Base-by-base conservation (phyloP, 2,329 filamentous ascomycete species). In the Alternaria alternata region DNA sequence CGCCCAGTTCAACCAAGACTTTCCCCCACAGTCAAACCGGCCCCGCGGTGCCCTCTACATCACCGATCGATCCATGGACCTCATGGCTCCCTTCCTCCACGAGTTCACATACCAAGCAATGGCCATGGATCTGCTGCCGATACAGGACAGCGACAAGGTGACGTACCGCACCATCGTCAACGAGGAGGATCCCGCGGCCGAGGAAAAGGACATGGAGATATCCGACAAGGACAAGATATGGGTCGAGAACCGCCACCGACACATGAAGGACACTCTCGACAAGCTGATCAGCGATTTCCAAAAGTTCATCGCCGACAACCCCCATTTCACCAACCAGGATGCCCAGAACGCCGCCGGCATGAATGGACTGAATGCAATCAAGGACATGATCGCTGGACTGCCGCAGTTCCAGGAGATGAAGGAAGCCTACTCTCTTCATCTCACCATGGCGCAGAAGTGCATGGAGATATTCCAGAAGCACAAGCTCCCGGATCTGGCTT, bases 41-140 rank as follows among this genome's bases (percentile, higher is more conserved):
- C 94, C 94, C 7, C 90, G 92, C 65, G 92, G 92, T 39, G 88
- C 93, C 0, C 86, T 99, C 0, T 83, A 97, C 71, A 91, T 99
- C 62, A 92, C 93, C 1, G 95, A 98, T 77, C 88, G 95, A 63
- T 92, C 93, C 7, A 95, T 99, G 91, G 95, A 99, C 77, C 80
- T 97, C 4, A 88, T 91, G 81, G 89, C 94, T 0, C 95, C 95
- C 1, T 81, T 98, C 11, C 76, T 98, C 4, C 95, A 99, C 79
- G 95, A 99, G 73, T 97, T 99, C 76, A 97, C 95, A 12, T 99
- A 98, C 77, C 95, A 99, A 79, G 93, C 95, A 51, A 98, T 99
- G 94, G 94, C 93, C 4, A 92, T 97, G 78, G 95, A 99, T 75
- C 83, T 99, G 8, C 82, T 99, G 30, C 91, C 91, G 0, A 93